Conservation (phyloP, 2,329 filamentous ascomycete genomes). For the Nothophaeocryptopus gaeumannii region DNA sequence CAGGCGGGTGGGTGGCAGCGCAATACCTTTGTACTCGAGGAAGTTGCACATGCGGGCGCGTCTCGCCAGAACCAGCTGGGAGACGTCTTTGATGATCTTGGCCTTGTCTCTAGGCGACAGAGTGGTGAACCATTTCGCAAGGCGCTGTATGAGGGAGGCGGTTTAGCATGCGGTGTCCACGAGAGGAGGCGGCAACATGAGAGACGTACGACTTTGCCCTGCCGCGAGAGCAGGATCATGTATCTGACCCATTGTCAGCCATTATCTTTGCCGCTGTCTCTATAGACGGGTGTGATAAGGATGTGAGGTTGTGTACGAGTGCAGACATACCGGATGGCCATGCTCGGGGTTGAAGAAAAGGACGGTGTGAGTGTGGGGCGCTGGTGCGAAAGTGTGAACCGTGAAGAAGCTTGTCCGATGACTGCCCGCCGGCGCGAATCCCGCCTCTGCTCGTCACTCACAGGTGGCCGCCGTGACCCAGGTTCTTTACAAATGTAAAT, state of each 20-base stretch:
- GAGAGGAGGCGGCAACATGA: conserved; percentile 16
- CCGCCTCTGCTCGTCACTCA: no score
- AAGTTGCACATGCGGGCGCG: conserved; percentile 99
- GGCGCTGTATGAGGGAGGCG: conserved; percentile 60
- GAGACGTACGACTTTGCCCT: conserved; percentile 92
- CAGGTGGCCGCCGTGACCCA: no score
- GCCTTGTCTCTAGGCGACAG: conserved; percentile 97
- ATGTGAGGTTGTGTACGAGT: conserved; percentile 1
- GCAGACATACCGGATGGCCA: conserved; percentile 55
- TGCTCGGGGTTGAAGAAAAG: conserved; percentile 26
- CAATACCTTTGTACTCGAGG: conserved; percentile 91
- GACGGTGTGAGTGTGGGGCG: not conserved
- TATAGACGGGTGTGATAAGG: not conserved
- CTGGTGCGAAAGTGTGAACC: not conserved
- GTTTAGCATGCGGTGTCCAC: conserved; percentile 14
- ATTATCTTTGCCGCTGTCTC: not conserved
- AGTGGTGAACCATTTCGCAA: conserved; percentile 99
- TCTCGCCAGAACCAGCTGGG: conserved; percentile 91
- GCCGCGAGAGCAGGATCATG: conserved; percentile 91
- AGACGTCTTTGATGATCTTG: conserved; percentile 99
- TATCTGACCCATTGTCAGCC: conserved; percentile 61
- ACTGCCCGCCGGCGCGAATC: no score
- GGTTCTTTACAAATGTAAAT: no score
- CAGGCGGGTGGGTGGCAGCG: conserved; percentile 4
- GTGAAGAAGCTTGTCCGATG: no score